A percentile compares a stretch with the other conserved stretches of the same genome.
phyloP scores from a whole-genome alignment of 257 asterid genomes.

The Catharanthus roseus region DNA sequence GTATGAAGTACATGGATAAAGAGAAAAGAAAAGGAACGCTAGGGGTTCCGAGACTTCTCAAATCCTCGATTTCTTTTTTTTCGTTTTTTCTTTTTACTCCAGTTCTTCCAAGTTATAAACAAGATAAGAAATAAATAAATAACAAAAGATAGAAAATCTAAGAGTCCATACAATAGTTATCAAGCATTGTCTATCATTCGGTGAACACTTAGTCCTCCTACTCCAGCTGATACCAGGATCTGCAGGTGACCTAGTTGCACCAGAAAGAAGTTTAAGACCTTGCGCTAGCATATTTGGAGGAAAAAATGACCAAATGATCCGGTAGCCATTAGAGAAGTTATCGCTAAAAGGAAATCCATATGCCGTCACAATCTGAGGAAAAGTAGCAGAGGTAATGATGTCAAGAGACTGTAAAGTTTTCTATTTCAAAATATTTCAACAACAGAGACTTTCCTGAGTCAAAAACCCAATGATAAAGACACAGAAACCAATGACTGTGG shows the following conservation, averaged over 20 bases:
- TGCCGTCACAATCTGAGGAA: slow-evolving; percentile 59
- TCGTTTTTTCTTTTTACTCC: neutral
- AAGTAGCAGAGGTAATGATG: slow-evolving; percentile 17
- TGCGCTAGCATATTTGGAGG: slow-evolving; percentile 86
- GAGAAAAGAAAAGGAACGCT: neutral
- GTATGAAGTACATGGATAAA: neutral
- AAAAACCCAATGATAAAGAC: slow-evolving; percentile 66
- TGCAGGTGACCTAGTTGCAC: slow-evolving; percentile 72
- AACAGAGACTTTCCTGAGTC: slow-evolving; percentile 63
- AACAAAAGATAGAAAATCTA: neutral
- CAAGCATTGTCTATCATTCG: slow-evolving; percentile 64
- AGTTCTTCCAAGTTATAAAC: neutral
- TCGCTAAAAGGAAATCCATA: slow-evolving; percentile 78
- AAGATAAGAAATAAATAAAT: neutral
- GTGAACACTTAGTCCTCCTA: slow-evolving; percentile 63
- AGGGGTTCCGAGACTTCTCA: neutral
- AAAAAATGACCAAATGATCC: slow-evolving; percentile 66
- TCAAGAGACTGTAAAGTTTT: slow-evolving; percentile 12
- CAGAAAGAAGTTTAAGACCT: slow-evolving; percentile 69
- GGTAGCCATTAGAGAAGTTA: slow-evolving; percentile 39
- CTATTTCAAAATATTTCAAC: slow-evolving; percentile 8
- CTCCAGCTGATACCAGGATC: slow-evolving; percentile 91
- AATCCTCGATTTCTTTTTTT: neutral
- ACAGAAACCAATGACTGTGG: slow-evolving; percentile 69
- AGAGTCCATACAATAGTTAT: slow-evolving; percentile 52